These are phyloP conservation scores for Chalciporus chontae DNA, from an alignment of 768 basidiomycete genomes.

Conservation along the genomic window DNA sequence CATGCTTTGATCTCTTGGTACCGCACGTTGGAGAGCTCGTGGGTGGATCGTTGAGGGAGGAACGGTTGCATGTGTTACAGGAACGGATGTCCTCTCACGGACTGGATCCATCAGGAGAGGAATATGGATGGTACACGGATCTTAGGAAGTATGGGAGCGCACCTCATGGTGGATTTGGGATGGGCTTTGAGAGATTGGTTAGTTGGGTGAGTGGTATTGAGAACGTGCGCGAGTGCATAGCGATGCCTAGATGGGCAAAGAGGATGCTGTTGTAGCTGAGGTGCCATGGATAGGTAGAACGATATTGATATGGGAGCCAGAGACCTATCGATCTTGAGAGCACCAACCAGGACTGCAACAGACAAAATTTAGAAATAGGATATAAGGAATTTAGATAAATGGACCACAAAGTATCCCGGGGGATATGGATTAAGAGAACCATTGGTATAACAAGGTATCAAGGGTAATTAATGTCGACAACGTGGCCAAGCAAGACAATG, in stretches of 20 bases:
- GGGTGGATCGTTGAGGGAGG: slow-evolving; percentile 89
- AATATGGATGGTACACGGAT: slow-evolving; percentile 75
- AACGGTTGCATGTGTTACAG: slow-evolving; percentile 53
- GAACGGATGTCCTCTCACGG: slow-evolving; percentile 47
- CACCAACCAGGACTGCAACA: too few relatives aligned
- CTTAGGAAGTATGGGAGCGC: slow-evolving; percentile 80
- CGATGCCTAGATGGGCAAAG: slow-evolving; percentile 88
- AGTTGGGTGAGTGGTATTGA: slow-evolving; percentile 84
- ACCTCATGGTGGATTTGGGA: slow-evolving; percentile 92
- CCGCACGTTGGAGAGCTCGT: slow-evolving; percentile 86
- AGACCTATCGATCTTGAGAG: too few relatives aligned
- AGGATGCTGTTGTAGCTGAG: slow-evolving; percentile 57
- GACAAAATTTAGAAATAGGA: too few relatives aligned
- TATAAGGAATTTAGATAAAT: too few relatives aligned
- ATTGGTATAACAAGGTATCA: too few relatives aligned
- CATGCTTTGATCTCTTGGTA: slow-evolving; percentile 94
- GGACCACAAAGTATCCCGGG: too few relatives aligned
- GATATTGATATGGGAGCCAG: too few relatives aligned
- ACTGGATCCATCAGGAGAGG: slow-evolving; percentile 38
- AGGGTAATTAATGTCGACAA: too few relatives aligned
- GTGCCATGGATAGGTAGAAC: too few relatives aligned
- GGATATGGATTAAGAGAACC: too few relatives aligned
- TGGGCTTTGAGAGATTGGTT: slow-evolving; percentile 91
- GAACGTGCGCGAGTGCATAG: slow-evolving; percentile 90
- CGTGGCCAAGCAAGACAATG: background rate